Evolutionary conservation across 805 yeast genomes (phyloP).

Genomic region (Candida pseudoglaebosa): DNA sequence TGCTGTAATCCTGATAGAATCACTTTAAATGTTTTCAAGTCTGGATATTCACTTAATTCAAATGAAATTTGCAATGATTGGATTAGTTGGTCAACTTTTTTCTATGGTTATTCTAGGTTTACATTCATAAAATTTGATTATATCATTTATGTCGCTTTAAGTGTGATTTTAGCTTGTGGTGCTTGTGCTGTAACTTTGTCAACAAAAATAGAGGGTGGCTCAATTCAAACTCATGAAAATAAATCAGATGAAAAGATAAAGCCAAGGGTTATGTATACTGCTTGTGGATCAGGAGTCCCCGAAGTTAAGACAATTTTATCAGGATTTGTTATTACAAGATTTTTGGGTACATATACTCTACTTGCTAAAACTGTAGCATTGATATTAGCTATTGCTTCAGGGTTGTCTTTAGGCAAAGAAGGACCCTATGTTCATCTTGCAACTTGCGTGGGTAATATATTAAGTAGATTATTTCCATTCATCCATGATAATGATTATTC

Average conservation of each 20-base stretch:
- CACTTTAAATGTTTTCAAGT: constrained; percentile 16
- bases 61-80: constrained; percentile 33
- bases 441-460: constrained; percentile 53
- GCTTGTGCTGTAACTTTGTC: constrained; percentile 45
- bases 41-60: constrained; percentile 15
- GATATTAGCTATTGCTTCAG: constrained; percentile 53
- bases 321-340: constrained; percentile 53
- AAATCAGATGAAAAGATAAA: constrained; percentile 2
- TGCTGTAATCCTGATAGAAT: constrained; percentile 30
- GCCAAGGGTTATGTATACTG: constrained; percentile 40
- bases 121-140: constrained; percentile 24
- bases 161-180: constrained; percentile 39
- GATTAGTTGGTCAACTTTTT: constrained; percentile 41
- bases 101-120: constrained; percentile 11
- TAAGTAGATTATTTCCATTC: constrained; percentile 43
- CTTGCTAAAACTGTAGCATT: constrained; percentile 46
- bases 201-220: constrained; percentile 34
- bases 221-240: constrained; percentile 2
- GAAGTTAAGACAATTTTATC: constrained; percentile 58
- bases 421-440: constrained; percentile 63
- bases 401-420: constrained; percentile 55
- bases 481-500: constrained; percentile 46
- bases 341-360: constrained; percentile 49
- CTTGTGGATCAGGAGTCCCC: constrained; percentile 59
- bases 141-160: constrained; percentile 31